Conservation (phyloP, 108 stramenopile species). For the Nitzschia palea region DNA sequence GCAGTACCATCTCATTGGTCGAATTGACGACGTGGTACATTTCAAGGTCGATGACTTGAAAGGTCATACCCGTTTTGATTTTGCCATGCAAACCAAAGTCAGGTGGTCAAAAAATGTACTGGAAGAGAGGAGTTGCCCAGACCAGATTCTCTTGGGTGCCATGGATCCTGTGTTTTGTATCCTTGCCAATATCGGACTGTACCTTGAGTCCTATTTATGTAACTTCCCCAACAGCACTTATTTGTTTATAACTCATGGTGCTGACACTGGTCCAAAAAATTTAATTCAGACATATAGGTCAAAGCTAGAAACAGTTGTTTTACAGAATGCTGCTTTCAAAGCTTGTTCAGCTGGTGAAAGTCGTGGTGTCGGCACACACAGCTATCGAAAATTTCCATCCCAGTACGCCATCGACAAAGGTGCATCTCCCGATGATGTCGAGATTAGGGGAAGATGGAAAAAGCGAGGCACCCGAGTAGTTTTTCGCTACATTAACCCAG, state of each 20-base stretch:
- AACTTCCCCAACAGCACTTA: background rate
- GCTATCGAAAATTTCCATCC: background rate
- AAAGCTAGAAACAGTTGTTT: background rate
- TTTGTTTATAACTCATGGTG: background rate
- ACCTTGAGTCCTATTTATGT: background rate
- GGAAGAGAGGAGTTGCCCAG: constrained; percentile 14
- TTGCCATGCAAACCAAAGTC: background rate
- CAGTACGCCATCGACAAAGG: too few species aligned
- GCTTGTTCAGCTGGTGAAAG: too few species aligned
- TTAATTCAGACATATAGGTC: background rate
- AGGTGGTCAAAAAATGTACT: constrained; percentile 25
- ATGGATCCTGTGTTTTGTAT: constrained; percentile 11
- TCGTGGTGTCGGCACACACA: background rate
- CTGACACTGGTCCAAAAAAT: background rate
- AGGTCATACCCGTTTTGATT: background rate
- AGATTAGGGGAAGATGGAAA: background rate
- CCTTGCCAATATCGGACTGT: background rate
- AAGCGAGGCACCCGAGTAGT: background rate
- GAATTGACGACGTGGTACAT: constrained; percentile 5
- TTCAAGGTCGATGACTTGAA: background rate
- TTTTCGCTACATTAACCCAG: background rate
- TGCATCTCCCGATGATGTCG: too few species aligned
- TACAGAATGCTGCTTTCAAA: background rate
- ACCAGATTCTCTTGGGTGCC: constrained; percentile 17
- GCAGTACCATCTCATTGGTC: constrained; percentile 17